A percentile compares a stretch with the other conserved stretches of the same genome.
phyloP scores from a whole-genome alignment of 2,329 filamentous ascomycete species.

The Lasiodiplodia sp. region DNA sequence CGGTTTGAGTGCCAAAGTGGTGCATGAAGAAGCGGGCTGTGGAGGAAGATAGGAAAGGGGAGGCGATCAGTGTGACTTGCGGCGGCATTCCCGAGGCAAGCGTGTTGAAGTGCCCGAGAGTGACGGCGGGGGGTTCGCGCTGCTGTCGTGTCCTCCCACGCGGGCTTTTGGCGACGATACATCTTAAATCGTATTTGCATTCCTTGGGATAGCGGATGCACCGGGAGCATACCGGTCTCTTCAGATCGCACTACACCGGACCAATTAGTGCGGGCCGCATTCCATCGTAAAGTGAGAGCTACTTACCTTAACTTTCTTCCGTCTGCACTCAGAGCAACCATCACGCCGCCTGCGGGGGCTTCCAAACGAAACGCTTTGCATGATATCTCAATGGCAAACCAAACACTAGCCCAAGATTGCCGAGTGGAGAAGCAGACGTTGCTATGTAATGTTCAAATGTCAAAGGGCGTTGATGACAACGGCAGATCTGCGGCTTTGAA shows the following conservation, averaged over 20 bases:
- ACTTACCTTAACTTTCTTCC: slow-evolving; percentile 1
- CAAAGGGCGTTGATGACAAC: background rate
- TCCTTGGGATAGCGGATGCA: background rate
- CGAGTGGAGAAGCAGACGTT: background rate
- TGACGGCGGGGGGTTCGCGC: too few species aligned
- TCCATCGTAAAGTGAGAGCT: background rate
- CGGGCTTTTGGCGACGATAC: background rate
- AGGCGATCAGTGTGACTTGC: too few species aligned
- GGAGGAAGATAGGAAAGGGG: too few species aligned
- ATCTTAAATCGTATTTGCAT: background rate
- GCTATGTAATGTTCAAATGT: background rate
- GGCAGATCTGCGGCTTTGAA: background rate
- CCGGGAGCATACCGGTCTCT: background rate
- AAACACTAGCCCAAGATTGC: too few species aligned
- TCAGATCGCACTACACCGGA: background rate
- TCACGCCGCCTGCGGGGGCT: slow-evolving; percentile 4
- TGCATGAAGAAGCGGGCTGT: too few species aligned
- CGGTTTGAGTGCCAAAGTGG: too few species aligned
- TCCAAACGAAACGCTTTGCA: background rate
- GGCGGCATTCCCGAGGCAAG: too few species aligned
- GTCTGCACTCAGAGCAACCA: slow-evolving; percentile 3
- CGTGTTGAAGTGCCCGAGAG: too few species aligned
- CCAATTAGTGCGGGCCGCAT: background rate
- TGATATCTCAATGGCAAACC: background rate
- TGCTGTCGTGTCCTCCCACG: background rate